Base-by-base conservation (phyloP, 2,329 filamentous ascomycete genomes). In the Cladosporium halotolerans region DNA sequence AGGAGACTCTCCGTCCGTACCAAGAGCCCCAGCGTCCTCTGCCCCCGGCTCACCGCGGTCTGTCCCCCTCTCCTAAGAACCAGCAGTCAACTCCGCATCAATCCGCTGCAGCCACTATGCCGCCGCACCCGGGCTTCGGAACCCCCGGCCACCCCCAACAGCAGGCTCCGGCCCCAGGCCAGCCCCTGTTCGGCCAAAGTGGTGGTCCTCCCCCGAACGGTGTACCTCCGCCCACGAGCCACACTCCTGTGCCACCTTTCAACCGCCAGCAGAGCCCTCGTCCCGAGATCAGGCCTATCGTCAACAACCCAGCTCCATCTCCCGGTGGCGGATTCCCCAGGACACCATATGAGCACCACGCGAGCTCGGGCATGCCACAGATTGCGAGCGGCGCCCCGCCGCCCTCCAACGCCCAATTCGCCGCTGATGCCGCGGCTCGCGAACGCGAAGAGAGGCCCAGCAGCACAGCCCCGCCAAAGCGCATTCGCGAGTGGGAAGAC, bases 401-500 rank as follows among this genome's bases (percentile, higher is more conserved):
- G 58, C 79, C 85, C 31, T 80, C 82, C 56, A 61, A 67, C 11
- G 82, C 83, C 46, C 64, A 66, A 47, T 57, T 59, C 55, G 82
- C 85, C 43, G 84, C 85, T 44, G 86, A 92, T 64, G 79, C 81
- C 55, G 80, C 82, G 19, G 77, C 81, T 55, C 85, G 81, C 48
- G 81, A 85, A 45, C 70, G 79, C 57, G 86, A 95, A 53, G 81
- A 84, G 40, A 81, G 90, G n/a, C 88, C 90, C 14, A 73, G 85
- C 1, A 95, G 89, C 36, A 86, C 77, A 2, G 77, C 88, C 9
- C 81, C 81, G 3, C 83, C 86, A 54, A 99, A 99, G 78, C 83
- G 93, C 54, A 80, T 84, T 68, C 85, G 91, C 45, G 93, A 97
- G 65, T 96, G 93, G 91, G 93, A 97, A 61, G 86, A 92, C 34